phyloP scores from a whole-genome alignment of 352 stramenopile species.

The Pythium brachiatum region DNA sequence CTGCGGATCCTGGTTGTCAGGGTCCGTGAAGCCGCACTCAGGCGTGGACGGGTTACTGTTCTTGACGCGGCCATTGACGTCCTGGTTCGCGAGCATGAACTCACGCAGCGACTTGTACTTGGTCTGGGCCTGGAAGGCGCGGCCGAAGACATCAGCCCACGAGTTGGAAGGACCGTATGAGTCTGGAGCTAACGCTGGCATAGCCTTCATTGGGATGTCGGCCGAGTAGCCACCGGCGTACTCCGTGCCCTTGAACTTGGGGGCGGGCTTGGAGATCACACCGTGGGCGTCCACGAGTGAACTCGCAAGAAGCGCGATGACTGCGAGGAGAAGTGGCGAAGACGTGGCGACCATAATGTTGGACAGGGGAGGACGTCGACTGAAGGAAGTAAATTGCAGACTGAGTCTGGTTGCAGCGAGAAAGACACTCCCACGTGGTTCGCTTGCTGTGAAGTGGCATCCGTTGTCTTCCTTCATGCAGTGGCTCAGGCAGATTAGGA shows the following conservation, averaged over 20 bases:
- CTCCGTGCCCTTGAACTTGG: constrained; percentile 9
- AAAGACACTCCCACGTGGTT: no score
- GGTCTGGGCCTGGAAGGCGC: constrained; percentile 32
- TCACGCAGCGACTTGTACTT: constrained; percentile 49
- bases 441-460: no score
- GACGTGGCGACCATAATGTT: neutral
- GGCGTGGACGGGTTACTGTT: constrained; percentile 5
- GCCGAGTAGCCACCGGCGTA: constrained; percentile 14
- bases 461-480: no score
- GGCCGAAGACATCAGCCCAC: constrained; percentile 1
- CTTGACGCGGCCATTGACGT: constrained; percentile 30
- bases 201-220: constrained; percentile 1
- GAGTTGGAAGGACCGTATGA: neutral
- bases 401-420: no score
- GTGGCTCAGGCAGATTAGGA: no score
- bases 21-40: constrained; percentile 48
- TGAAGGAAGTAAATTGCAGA: neutral
- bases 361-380: neutral
- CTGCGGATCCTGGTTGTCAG: constrained; percentile 29
- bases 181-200: neutral
- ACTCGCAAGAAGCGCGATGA: neutral
- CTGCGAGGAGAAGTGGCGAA: neutral
- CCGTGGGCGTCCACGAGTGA: constrained; percentile 12
- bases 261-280: constrained; percentile 19
- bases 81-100: constrained; percentile 33